These are phyloP conservation scores for Aquilaria yunnanensis DNA, from an alignment of 345 rosid species.

Conservation along the genomic window DNA sequence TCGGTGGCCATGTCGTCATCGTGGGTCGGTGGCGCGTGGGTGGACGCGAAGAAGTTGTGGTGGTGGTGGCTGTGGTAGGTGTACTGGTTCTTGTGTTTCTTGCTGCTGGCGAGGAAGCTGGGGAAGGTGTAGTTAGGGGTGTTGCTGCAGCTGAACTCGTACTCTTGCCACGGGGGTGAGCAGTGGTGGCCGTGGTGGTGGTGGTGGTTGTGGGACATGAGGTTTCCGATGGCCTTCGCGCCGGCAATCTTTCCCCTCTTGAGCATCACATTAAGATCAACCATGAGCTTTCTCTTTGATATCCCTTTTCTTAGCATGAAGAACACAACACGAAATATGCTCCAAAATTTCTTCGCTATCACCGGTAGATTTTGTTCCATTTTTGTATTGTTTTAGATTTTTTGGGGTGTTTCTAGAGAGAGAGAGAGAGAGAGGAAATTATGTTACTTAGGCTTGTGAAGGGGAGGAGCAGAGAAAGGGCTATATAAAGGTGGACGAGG, in stretches of 20 bases:
- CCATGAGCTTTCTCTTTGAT: conserved; percentile 51
- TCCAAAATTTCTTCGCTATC: conserved; percentile 54
- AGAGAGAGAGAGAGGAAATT: conserved; percentile 16
- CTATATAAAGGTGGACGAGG: conserved; percentile 32
- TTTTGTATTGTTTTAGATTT: neutral
- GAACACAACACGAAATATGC: conserved; percentile 46
- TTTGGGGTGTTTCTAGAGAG: conserved; percentile 4
- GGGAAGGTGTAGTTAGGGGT: conserved; percentile 62
- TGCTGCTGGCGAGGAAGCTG: conserved; percentile 30
- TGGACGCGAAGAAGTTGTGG: conserved; percentile 48
- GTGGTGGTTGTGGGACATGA: conserved; percentile 55
- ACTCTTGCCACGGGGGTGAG: conserved; percentile 27
- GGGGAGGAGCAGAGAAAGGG: conserved; percentile 9
- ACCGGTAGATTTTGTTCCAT: conserved; percentile 40
- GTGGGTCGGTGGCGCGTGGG: conserved; percentile 48
- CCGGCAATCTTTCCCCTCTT: conserved; percentile 77
- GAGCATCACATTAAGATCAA: conserved; percentile 67
- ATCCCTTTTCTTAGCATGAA: conserved; percentile 72
- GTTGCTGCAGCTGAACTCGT: conserved; percentile 95
- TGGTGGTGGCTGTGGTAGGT: conserved; percentile 8
- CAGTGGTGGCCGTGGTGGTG: conserved; percentile 22
- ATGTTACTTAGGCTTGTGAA: conserved; percentile 21
- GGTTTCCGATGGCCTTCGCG: conserved; percentile 44
- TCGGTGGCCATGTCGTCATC: conserved; percentile 41
- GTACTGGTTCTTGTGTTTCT: conserved; percentile 15